These are phyloP conservation scores for Rhododendron molle DNA, from an alignment of 148 eudicot species.

Conservation along the genomic window DNA sequence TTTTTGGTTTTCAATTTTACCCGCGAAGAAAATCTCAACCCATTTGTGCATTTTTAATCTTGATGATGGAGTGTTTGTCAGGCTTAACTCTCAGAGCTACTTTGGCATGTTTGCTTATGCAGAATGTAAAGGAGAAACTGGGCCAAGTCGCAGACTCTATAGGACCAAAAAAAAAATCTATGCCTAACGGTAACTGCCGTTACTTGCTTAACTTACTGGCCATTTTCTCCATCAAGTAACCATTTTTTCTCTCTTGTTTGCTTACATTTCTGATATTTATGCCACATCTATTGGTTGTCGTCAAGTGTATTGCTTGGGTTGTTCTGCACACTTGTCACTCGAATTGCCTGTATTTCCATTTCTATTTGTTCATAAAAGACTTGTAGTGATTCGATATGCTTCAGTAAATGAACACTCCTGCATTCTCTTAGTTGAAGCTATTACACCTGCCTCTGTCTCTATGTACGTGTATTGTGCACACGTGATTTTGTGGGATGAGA, in stretches of 20 bases:
- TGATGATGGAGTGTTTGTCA: background rate
- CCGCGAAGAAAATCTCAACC: too few relatives aligned
- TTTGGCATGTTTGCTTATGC: conserved; percentile 17
- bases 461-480: background rate
- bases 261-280: background rate
- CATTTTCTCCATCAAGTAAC: background rate
- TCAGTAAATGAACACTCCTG: background rate
- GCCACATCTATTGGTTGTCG: background rate
- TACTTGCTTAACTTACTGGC: background rate
- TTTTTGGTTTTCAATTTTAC: background rate
- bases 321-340: background rate
- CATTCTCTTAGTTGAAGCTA: background rate
- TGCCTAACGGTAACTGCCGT: conserved; percentile 37
- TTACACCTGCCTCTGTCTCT: background rate
- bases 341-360: background rate
- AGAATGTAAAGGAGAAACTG: conserved; percentile 73
- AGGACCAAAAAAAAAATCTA: conserved; percentile 26
- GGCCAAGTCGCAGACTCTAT: conserved; percentile 65
- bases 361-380: background rate
- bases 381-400: background rate
- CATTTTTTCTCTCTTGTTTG: background rate
- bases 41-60: background rate
- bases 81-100: background rate
- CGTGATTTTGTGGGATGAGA: background rate
- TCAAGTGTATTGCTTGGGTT: background rate